A percentile compares a stretch with the other conserved stretches of the same genome.
These are phyloP conservation scores for Rhizophora mangle DNA, from an alignment of 345 rosid genomes.

Conservation along the genomic window DNA sequence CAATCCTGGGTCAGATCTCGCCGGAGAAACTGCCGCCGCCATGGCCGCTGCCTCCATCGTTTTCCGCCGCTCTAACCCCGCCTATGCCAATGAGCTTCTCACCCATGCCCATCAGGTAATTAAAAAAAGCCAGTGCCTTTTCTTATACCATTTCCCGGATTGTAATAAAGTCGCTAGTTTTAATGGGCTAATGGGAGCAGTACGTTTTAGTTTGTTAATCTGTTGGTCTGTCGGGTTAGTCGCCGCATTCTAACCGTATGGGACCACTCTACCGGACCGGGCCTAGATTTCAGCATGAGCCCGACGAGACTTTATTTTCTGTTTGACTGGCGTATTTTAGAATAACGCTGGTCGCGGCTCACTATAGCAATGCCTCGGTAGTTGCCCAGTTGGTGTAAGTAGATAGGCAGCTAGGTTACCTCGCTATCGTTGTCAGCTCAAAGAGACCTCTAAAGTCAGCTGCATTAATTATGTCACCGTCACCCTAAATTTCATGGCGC, in stretches of 20 bases:
- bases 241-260: too few relatives aligned
- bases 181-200: background rate
- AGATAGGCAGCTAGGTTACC: conserved; percentile 10
- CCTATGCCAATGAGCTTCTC: conserved; percentile 72
- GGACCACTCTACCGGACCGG: too few relatives aligned
- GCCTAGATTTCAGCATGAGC: too few relatives aligned
- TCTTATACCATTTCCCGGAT: background rate
- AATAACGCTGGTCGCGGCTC: background rate
- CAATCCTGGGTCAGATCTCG: conserved; percentile 98
- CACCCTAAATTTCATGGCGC: background rate
- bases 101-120: conserved; percentile 80
- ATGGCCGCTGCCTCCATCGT: conserved; percentile 98
- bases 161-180: background rate
- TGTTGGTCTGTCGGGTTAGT: too few relatives aligned
- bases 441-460: background rate
- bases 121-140: background rate
- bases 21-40: conserved; percentile 97
- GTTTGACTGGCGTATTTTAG: conserved; percentile 6
- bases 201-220: background rate
- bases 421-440: conserved; percentile 22
- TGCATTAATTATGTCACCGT: conserved; percentile 10
- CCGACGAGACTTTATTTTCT: background rate
- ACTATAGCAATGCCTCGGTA: background rate
- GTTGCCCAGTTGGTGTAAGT: background rate
- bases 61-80: conserved; percentile 68